Evolutionary conservation across 2,329 filamentous ascomycete species (phyloP).

Genomic region (Cordyceps javanica): DNA sequence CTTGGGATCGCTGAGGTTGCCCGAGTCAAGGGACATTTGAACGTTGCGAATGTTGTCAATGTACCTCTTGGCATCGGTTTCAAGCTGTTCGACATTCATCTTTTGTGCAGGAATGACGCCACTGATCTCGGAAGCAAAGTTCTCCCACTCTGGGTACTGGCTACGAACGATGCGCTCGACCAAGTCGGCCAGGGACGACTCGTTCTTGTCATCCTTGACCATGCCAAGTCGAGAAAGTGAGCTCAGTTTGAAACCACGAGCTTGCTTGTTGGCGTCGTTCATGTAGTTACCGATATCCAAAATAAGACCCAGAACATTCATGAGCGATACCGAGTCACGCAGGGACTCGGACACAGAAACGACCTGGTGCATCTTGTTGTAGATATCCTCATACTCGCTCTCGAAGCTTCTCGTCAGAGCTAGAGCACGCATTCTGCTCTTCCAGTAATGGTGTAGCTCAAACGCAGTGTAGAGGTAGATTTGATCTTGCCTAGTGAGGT

Average conservation of each 20-base stretch:
- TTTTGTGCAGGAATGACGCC: slow-evolving; percentile 77
- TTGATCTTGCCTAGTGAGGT: slow-evolving; percentile 92
- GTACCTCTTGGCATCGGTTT: slow-evolving; percentile 81
- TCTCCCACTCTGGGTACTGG: slow-evolving; percentile 94
- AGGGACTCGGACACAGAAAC: slow-evolving; percentile 82
- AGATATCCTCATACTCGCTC: slow-evolving; percentile 85
- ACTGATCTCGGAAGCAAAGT: slow-evolving; percentile 75
- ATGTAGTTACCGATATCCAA: slow-evolving; percentile 99
- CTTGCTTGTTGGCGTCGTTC: slow-evolving; percentile 99
- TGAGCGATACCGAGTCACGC: slow-evolving; percentile 83
- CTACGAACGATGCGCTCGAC: slow-evolving; percentile 95
- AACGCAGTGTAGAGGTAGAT: slow-evolving; percentile 90
- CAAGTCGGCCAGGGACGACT: slow-evolving; percentile 90
- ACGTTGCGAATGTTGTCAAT: slow-evolving; percentile 93
- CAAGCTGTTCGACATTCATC: slow-evolving; percentile 89
- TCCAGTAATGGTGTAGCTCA: slow-evolving; percentile 97
- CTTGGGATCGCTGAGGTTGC: slow-evolving; percentile 92
- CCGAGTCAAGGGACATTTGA: slow-evolving; percentile 83
- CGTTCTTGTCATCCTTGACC: slow-evolving; percentile 99
- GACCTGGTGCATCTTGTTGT: slow-evolving; percentile 77
- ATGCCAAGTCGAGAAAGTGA: slow-evolving; percentile 88
- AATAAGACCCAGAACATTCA: slow-evolving; percentile 94
- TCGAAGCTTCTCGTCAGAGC: slow-evolving; percentile 79
- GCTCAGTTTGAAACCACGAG: slow-evolving; percentile 94
- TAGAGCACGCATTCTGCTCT: slow-evolving; percentile 89